Base-by-base conservation (phyloP, 257 asterid species). In the Penstemon eatonii region DNA sequence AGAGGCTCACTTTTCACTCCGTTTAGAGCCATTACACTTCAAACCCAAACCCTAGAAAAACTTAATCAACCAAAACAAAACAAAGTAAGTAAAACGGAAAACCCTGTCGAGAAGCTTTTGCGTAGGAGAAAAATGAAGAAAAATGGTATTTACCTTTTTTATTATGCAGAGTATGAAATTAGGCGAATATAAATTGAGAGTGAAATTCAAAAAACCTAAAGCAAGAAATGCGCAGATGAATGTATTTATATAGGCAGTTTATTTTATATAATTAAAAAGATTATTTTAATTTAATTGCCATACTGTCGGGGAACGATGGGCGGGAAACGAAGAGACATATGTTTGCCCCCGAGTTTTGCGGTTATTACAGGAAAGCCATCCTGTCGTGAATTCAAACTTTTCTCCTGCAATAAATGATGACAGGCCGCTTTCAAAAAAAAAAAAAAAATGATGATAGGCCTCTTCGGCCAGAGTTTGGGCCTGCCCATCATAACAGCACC, bases 1-100 rank as follows among this genome's bases (percentile, higher is more conserved):
- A 50, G 74, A 8, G 81, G 46, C 54, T 78, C 94, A 75, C 68
- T 78, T 82, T 88, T 90, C 73, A 64, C 87, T 61, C 71, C 91
- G 75, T 64, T 76, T 19, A 74, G 89, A 42, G 86, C 90, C 87
- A 67, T 80, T 84, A 79, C 80, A 33, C 68, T 40, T 49, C 64
- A 81, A 70, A 79, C 79, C 82, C 55, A 60, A 67, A 72, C 66
- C 67, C 39, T 37, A 1, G 53, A 37, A 69, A 65, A 54, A 49
- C 11, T 3, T 3, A 13, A 41, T 45, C 19, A 53, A 59, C 9
- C 46, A 63, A 38, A 63, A 18, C 40, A n/a, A 56, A 68, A 40
- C 7, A 46, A 46, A 5, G 12, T 2, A 51, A 53, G 15, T n/a
- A 36, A 70, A 56, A 11, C 4, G 13, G 40, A 54, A 67, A 38